Evolutionary conservation across 83 land plant genomes (phyloP), one percentile per base, ranked within the genome.

Genomic region (Picea abies): DNA sequence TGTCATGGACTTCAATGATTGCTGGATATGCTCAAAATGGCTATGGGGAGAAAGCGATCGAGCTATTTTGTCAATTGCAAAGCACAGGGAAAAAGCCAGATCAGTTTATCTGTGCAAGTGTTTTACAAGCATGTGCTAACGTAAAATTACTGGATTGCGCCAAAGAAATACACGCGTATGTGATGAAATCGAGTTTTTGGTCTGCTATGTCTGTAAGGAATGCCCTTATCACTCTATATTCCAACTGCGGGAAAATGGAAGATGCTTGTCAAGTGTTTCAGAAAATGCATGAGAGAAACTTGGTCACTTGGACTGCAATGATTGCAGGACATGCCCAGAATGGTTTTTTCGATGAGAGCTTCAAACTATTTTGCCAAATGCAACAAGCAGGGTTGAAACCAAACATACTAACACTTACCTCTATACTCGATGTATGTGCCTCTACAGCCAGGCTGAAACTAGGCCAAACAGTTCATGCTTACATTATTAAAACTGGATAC

Each of bases 1-100:
- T 87, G 56, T 75, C 83, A 73, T 87, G 89, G 89, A 84, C 83
- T 72, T 67, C 89, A 68, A 67, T 87, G 81, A 58, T 87, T 32
- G 23, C 80, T 1, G 89, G 84, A 29, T 83, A 79, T 84, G 64
- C 61, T 17, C 84, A 87, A 25, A 81, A 87, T 78, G 82, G 79
- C 32, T 56, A 82, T 22, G 60, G 35, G 2, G 73, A 70, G 63
- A 19, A 67, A 3, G 84, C 84, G 60, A 49, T 84, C 3, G 70
- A 80, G 11, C 65, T 81, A 14, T 82, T 84, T 66, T 56, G 72
- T 60, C 56, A 35, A 70, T 81, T 87, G 87, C 84, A 81, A 12
- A 39, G 32, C 7, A 72, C 83, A 47, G 82, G 84, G n/a, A 11
- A 84, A n/a, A 41, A 67, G 56, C 84, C 87, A 60, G 89, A 87